phyloP scores from a whole-genome alignment of 2,329 filamentous ascomycete genomes.

The Trichoderma lentiforme region DNA sequence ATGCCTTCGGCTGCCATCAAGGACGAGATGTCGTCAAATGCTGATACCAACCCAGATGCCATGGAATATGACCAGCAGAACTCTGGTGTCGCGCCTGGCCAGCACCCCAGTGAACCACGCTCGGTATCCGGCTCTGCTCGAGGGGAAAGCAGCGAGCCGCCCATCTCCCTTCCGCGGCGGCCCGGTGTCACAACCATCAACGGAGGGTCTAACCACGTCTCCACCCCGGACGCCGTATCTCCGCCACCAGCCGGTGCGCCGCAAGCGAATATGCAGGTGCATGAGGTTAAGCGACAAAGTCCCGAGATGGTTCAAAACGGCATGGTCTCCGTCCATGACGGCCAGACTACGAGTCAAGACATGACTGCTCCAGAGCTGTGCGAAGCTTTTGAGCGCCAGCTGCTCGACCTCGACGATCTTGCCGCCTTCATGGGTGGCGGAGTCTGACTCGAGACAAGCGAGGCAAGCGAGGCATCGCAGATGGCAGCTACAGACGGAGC shows the following conservation, averaged over 20 bases:
- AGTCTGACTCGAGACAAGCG: conserved; percentile 37
- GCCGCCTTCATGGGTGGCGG: conserved; percentile 62
- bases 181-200: conserved; percentile 49
- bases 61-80: conserved; percentile 56
- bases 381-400: conserved; percentile 56
- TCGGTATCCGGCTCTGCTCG: conserved; percentile 41
- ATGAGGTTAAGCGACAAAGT: conserved; percentile 38
- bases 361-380: conserved; percentile 60
- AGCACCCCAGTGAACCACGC: conserved; percentile 33
- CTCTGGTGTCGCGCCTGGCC: conserved; percentile 23
- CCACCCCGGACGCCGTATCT: conserved; percentile 47
- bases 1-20: conserved; percentile 39
- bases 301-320: conserved; percentile 34
- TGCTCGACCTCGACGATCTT: conserved; percentile 58
- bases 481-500: neutral
- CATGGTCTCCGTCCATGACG: conserved; percentile 31
- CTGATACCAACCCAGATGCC: conserved; percentile 52
- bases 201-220: conserved; percentile 49
- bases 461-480: neutral
- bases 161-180: conserved; percentile 40
- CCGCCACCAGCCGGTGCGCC: conserved; percentile 38
- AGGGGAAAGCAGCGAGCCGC: conserved; percentile 52
- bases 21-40: conserved; percentile 54
- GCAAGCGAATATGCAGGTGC: conserved; percentile 25
- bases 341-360: conserved; percentile 41